These are phyloP conservation scores for Diaporthe citri DNA, from an alignment of 2,329 filamentous ascomycete species.

Conservation along the genomic window DNA sequence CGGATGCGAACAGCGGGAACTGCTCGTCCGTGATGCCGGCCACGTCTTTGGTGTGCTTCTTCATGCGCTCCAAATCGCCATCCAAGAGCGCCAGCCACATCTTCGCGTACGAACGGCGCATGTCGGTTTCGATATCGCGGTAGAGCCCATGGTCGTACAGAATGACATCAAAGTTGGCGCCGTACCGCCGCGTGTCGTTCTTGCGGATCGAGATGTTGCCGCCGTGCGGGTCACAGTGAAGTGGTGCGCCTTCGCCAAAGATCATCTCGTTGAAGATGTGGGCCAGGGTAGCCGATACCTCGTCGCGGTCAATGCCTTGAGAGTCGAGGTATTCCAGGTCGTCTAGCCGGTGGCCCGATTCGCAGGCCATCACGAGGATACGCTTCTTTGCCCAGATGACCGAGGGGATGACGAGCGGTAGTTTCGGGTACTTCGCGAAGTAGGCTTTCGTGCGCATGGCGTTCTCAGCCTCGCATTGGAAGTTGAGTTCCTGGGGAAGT, in stretches of 20 bases:
- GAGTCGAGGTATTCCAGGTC: constrained; percentile 88
- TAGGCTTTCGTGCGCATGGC: constrained; percentile 83
- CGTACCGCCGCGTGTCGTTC: constrained; percentile 69
- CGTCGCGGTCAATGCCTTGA: constrained; percentile 91
- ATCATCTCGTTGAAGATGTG: constrained; percentile 99
- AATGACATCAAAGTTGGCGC: constrained; percentile 91
- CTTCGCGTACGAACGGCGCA: constrained; percentile 92
- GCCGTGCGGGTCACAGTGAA: constrained; percentile 97
- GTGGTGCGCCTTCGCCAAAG: constrained; percentile 86
- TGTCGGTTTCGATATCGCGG: constrained; percentile 83
- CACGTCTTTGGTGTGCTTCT: constrained; percentile 87
- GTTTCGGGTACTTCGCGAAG: constrained; percentile 78
- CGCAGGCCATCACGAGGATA: constrained; percentile 95
- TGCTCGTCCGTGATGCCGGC: constrained; percentile 90
- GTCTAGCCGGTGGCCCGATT: constrained; percentile 87
- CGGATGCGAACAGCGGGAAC: constrained; percentile 94
- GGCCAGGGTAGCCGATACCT: constrained; percentile 91
- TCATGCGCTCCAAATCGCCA: constrained; percentile 87
- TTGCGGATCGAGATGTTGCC: constrained; percentile 94
- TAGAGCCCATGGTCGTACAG: constrained; percentile 98
- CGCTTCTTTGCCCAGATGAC: constrained; percentile 91
- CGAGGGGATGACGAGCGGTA: constrained; percentile 89
- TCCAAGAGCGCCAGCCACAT: constrained; percentile 98
- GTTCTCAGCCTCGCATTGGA: constrained; percentile 86
- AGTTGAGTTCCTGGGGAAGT: constrained; percentile 92